Conservation (phyloP, 2,329 filamentous ascomycete genomes). For the Diatrype stigma region DNA sequence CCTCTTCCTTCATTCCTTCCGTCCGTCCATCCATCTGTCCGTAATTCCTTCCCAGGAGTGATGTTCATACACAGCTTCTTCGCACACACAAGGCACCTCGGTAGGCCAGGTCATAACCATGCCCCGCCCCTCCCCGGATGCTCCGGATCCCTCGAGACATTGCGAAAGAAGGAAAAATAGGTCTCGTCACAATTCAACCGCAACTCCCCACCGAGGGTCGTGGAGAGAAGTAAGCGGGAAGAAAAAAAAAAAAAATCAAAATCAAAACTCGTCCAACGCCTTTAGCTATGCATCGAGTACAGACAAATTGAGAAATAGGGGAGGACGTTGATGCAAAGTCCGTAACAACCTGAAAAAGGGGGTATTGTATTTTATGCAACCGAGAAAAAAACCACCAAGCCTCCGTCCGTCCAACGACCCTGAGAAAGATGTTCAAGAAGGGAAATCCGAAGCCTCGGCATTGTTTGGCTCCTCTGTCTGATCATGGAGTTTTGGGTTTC, state of each 20-base stretch:
- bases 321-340: not conserved
- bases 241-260: constrained; percentile 1
- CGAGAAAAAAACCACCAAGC: not conserved
- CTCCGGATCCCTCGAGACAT: too few relatives aligned
- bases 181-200: not conserved
- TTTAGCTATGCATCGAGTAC: constrained; percentile 21
- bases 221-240: constrained; percentile 3
- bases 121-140: not conserved
- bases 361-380: constrained; percentile 7
- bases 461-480: not conserved
- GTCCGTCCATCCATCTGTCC: too few relatives aligned
- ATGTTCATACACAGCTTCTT: not conserved
- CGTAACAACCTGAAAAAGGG: constrained; percentile 4
- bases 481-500: constrained; percentile 54
- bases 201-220: not conserved
- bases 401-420: not conserved
- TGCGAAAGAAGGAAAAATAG: not conserved
- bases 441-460: not conserved
- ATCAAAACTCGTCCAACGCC: constrained; percentile 17
- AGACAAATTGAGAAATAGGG: constrained; percentile 2
- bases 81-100: not conserved
- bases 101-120: not conserved
- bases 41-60: not conserved
- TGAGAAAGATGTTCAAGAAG: not conserved
- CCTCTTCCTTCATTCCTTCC: too few relatives aligned